Evolutionary conservation across 768 basidiomycete species (phyloP).

Genomic region (Suillus discolor): DNA sequence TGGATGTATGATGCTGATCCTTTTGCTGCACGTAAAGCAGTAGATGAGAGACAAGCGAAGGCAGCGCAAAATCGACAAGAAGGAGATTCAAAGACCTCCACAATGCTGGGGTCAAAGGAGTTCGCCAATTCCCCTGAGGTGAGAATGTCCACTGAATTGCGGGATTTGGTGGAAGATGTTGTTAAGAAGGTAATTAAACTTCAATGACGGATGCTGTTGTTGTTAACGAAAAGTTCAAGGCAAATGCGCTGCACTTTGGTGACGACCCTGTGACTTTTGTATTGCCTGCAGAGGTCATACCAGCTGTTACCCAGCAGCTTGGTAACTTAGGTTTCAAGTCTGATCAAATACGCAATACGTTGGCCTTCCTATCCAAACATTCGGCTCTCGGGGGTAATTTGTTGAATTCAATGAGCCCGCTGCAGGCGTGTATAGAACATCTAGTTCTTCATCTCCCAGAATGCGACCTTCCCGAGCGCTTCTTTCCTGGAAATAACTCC

Average conservation of each 20-base stretch:
- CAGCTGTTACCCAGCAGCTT: constrained; percentile 56
- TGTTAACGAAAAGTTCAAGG: constrained; percentile 37
- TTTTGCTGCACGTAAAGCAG: constrained; percentile 70
- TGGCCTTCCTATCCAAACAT: constrained; percentile 57
- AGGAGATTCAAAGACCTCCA: constrained; percentile 19
- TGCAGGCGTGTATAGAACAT: constrained; percentile 85
- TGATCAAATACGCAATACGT: constrained; percentile 51
- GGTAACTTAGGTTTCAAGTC: constrained; percentile 65
- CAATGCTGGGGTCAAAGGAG: constrained; percentile 30
- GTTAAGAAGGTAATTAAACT: constrained; percentile 65
- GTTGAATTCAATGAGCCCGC: constrained; percentile 55
- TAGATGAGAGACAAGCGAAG: constrained; percentile 66
- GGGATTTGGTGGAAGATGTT: constrained; percentile 80
- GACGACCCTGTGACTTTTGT: constrained; percentile 35
- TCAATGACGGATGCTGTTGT: constrained; percentile 3
- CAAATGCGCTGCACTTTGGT: constrained; percentile 50
- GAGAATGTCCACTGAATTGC: constrained; percentile 73
- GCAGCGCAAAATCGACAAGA: constrained; percentile 48
- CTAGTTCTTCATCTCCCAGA: constrained; percentile 83
- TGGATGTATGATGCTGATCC: constrained; percentile 94
- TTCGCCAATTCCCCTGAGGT: constrained; percentile 69
- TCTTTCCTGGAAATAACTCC: constrained; percentile 64
- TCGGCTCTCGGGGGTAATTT: constrained; percentile 65
- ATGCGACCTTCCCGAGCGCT: constrained; percentile 79
- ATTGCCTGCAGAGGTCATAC: constrained; percentile 45